phyloP scores from a whole-genome alignment of 192 early-diverging fungal genomes.

The Paraglomus brasilianum region DNA sequence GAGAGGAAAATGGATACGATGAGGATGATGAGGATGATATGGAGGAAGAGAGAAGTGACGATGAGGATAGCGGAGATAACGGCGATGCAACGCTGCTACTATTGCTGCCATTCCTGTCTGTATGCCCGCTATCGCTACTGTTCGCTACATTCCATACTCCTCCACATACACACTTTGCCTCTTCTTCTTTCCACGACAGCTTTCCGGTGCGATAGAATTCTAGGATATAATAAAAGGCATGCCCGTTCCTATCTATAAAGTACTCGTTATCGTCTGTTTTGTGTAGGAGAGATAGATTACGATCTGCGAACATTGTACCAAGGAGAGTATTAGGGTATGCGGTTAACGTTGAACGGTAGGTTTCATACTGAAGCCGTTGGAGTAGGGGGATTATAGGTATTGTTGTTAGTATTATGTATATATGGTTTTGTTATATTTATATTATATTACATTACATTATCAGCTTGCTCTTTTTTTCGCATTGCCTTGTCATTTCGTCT shows the following conservation, averaged over 20 bases:
- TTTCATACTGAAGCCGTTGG: slow-evolving; percentile 3
- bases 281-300: not conserved
- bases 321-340: slow-evolving; percentile 17
- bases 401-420: not conserved
- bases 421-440: not conserved
- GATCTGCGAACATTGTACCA: slow-evolving; percentile 25
- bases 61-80: not conserved
- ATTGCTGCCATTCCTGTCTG: not conserved
- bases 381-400: not conserved
- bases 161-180: not conserved
- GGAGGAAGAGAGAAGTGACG: not conserved
- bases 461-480: no score
- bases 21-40: not conserved
- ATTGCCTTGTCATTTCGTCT: no score
- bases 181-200: not conserved
- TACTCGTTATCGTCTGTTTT: slow-evolving; percentile 4
- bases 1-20: not conserved
- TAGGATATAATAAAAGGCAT: slow-evolving; percentile 7
- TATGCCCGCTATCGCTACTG: not conserved
- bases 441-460: no score
- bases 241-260: slow-evolving; percentile 17
- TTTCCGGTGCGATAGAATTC: slow-evolving; percentile 15
- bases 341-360: slow-evolving; percentile 13
- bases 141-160: not conserved
- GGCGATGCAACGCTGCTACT: no score